Evolutionary conservation across 2,329 filamentous ascomycete genomes (phyloP).

Genomic region (Penicillium sp.): DNA sequence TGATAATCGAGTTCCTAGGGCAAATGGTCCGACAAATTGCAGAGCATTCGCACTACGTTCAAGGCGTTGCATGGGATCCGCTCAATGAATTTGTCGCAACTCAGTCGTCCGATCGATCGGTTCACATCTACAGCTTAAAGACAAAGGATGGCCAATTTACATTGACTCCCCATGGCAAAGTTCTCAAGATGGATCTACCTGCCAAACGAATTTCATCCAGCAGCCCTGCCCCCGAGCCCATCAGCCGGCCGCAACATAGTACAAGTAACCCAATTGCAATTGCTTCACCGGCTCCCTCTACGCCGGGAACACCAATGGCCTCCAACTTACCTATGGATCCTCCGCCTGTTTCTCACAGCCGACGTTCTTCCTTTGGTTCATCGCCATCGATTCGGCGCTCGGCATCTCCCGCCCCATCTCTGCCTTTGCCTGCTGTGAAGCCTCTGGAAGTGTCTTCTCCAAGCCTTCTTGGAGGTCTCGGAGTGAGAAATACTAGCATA

Average conservation of each 20-base stretch:
- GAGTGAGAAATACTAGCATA: constrained; percentile 80
- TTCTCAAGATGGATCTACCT: constrained; percentile 92
- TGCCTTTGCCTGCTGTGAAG: constrained; percentile 94
- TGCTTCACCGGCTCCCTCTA: constrained; percentile 84
- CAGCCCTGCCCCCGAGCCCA: constrained; percentile 83
- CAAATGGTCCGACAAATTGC: constrained; percentile 86
- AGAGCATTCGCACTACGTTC: constrained; percentile 96
- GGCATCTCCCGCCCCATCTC: constrained; percentile 86
- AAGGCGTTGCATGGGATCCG: constrained; percentile 97
- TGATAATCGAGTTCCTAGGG: constrained; percentile 38
- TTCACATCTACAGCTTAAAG: constrained; percentile 94
- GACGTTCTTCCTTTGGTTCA: constrained; percentile 87
- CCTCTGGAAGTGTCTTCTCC: constrained; percentile 86
- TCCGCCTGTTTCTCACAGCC: constrained; percentile 84
- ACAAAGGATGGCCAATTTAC: constrained; percentile 96
- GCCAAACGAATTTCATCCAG: constrained; percentile 84
- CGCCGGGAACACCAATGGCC: constrained; percentile 89
- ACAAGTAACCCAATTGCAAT: constrained; percentile 51
- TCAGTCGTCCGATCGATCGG: constrained; percentile 95
- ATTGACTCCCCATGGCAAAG: constrained; percentile 72
- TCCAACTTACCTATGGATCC: constrained; percentile 94
- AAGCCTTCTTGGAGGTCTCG: constrained; percentile 60
- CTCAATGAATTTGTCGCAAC: constrained; percentile 97
- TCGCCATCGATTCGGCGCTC: constrained; percentile 78
- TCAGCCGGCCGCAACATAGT: constrained; percentile 32